Evolutionary conservation across 192 early-diverging fungal species (phyloP), one percentile per base, ranked within the genome.

Genomic region (Coemansia sp.): DNA sequence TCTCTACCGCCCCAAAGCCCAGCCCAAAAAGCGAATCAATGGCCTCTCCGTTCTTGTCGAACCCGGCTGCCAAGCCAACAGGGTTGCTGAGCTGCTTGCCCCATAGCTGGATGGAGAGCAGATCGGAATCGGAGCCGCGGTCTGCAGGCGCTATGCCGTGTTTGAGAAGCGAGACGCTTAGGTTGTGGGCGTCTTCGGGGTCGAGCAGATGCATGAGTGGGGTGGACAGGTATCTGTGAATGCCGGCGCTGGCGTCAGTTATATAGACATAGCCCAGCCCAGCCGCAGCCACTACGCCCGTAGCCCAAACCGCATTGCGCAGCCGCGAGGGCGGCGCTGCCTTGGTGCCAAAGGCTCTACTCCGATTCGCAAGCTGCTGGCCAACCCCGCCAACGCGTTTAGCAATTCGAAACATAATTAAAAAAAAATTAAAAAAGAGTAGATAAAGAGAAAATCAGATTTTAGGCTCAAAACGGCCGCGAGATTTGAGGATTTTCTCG

Each of bases 1-100:
- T 81, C 68, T 96, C 94, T n/a, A 96, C 92, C 21, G 82, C 61
- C 13, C 91, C 92, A 68, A 94, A 96, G 18, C 94, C 94, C 56
- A 93, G 76, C 35, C 76, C 86, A 56, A 93, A 86, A 51, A 96
- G 64, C 37, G 83, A 74, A 64, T 94, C 94, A 14, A 94, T 81
- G 0, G 88, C 92, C 70, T 93, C 90, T 9, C 80, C 92, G 69
- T 96, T 84, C 78, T 96, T 96, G 68, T 96, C 93, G 50, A 84
- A 96, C 18, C 93, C 93, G 18, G 93, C 93, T 8, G 93, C 93
- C 51, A 96, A 65, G 1, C 91, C 89, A 5, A 96, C 59, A 3
- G 93, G 93, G 79, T 93, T 94, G 3, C 73, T 56, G 50, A 94
- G 28, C 5, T 48, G 81, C 65, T 87, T 87, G 38, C 86, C 86